These are phyloP conservation scores for Kokia cookei DNA, from an alignment of 441 rosid genomes.

Conservation along the genomic window DNA sequence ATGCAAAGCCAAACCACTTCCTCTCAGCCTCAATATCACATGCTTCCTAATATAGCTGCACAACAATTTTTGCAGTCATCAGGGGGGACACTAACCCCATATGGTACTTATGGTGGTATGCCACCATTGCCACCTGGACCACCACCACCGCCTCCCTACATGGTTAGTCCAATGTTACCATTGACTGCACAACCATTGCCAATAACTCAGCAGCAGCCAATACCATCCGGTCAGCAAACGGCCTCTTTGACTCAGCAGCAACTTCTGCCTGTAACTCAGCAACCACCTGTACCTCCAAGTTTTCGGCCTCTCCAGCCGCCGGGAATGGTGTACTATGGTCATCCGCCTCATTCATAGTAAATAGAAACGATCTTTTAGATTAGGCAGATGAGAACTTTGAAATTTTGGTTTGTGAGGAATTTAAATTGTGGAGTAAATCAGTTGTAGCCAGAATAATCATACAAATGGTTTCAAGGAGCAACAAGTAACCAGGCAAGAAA, in stretches of 20 bases:
- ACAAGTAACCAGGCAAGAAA: background rate
- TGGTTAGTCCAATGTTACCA: conserved; percentile 53
- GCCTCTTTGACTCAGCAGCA: background rate
- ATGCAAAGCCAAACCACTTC: conserved; percentile 45
- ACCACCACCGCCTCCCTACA: conserved; percentile 49
- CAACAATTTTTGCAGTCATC: conserved; percentile 67
- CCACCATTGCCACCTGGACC: conserved; percentile 40
- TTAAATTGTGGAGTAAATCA: background rate
- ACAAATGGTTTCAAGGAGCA: background rate
- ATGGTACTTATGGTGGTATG: conserved; percentile 38
- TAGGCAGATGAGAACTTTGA: conserved; percentile 10
- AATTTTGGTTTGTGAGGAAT: conserved; percentile 19
- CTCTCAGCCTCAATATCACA: conserved; percentile 53
- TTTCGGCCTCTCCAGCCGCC: conserved; percentile 72
- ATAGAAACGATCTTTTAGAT: background rate
- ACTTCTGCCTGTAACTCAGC: conserved; percentile 26
- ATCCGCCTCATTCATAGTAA: conserved; percentile 41
- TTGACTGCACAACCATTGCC: conserved; percentile 37
- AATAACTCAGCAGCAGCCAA: conserved; percentile 29
- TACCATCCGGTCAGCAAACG: conserved; percentile 22
- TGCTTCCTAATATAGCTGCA: conserved; percentile 39
- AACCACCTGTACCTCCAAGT: conserved; percentile 39
- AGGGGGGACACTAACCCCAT: conserved; percentile 37
- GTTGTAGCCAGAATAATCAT: background rate
- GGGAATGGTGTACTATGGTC: conserved; percentile 61